These are phyloP conservation scores for Fusarium austroafricanum DNA, from an alignment of 2,329 filamentous ascomycete genomes.

Conservation along the genomic window DNA sequence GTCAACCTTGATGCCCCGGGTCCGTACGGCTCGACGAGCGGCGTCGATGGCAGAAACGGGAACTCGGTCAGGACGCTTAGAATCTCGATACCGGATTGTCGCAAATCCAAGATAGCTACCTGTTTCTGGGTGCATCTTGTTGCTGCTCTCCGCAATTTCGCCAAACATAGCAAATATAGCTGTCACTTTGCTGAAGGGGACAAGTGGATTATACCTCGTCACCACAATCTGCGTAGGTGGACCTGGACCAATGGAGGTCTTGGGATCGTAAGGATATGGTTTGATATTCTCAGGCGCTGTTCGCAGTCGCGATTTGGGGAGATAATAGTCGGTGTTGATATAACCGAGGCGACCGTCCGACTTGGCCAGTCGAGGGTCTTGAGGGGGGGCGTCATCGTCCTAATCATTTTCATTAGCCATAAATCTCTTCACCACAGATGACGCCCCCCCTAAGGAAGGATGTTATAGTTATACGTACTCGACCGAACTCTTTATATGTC, in stretches of 20 bases:
- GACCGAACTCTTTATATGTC: slow-evolving; percentile 71
- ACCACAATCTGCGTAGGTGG: slow-evolving; percentile 93
- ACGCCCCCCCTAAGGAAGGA: slow-evolving; percentile 65
- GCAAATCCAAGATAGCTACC: slow-evolving; percentile 95
- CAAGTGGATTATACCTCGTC: slow-evolving; percentile 94
- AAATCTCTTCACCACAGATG: slow-evolving; percentile 64
- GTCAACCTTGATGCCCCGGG: slow-evolving; percentile 83
- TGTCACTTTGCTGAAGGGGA: slow-evolving; percentile 80
- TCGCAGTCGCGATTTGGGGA: slow-evolving; percentile 76
- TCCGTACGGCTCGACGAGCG: slow-evolving; percentile 81
- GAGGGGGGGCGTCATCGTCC: slow-evolving; percentile 82
- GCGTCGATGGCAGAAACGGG: slow-evolving; percentile 78
- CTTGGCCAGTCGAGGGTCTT: slow-evolving; percentile 84
- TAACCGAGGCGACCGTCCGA: slow-evolving; percentile 71
- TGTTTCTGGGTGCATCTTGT: slow-evolving; percentile 94
- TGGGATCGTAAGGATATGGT: slow-evolving; percentile 83
- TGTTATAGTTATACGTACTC: slow-evolving; percentile 70
- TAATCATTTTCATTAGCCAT: slow-evolving; percentile 72
- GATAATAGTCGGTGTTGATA: slow-evolving; percentile 76
- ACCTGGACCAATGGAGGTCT: slow-evolving; percentile 86
- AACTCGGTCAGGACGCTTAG: slow-evolving; percentile 57
- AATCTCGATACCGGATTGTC: slow-evolving; percentile 88
- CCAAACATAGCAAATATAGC: slow-evolving; percentile 84
- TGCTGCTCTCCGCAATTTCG: slow-evolving; percentile 89
- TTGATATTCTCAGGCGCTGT: slow-evolving; percentile 82